Base-by-base conservation (phyloP, 2,329 filamentous ascomycete species). In the Rasamsonia emersonii region DNA sequence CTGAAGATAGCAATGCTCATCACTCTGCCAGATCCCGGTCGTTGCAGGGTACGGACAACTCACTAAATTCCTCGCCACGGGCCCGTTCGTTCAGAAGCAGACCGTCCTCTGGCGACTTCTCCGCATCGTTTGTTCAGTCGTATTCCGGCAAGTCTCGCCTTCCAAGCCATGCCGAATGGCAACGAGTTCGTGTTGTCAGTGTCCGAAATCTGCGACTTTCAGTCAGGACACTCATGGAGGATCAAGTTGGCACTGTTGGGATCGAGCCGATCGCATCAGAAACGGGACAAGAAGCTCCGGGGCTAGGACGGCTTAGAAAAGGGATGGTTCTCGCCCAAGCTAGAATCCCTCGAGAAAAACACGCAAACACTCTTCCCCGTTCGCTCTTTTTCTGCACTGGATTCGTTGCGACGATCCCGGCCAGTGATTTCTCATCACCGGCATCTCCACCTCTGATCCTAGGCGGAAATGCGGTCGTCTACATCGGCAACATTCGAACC, bases 231-330 rank as follows among this genome's bases (percentile, higher is more conserved):
- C 69, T 96, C 5, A 71, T 79, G 30, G 71, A 79, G 10, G 86
- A 85, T 7, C 89, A 98, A 58, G 86, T 89, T 4, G 91, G 89
- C 1, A 95, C 88, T 0, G 73, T 98, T 33, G 89, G 88, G 0
- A 66, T 96, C 30, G 70, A 81, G 34, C 47, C 49, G 7, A 40
- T 56, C 11, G 32, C 38, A 4, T 35, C 39, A 13, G 28, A 39
- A 3, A 42, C 47, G 3, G 42, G 49, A 18, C 44, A 47, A 5
- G 40, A 42, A 21, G 25, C 40, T 9, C 45, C 48, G 9, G 49
- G 44, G 14, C 42, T 62, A n/a, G 52, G 56, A 10, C 51, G 67
- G 17, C 64, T 75, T 9, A 63, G 74, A 16, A 89, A 93, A 56
- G 89, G 89, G 13, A 93, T 94, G 80, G 76, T 95, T 1, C 61